These are phyloP conservation scores for Loxodes magnus DNA, from an alignment of 73 alveolate species.

Conservation along the genomic window DNA sequence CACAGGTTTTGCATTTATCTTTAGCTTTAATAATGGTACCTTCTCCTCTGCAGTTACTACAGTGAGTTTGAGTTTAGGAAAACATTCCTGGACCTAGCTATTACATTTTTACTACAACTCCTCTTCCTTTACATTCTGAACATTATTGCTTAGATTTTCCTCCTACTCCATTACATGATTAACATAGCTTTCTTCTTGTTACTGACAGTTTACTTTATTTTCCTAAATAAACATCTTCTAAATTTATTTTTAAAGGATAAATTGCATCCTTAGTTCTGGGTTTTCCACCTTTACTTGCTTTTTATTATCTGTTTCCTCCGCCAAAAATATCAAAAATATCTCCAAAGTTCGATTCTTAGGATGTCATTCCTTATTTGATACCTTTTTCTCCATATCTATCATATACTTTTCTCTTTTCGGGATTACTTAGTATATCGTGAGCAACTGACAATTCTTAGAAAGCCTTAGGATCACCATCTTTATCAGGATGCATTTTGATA, in stretches of 20 bases:
- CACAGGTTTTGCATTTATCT: slow-evolving; percentile 77
- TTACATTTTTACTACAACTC: slow-evolving; percentile 38
- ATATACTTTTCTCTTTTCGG: slow-evolving; percentile 86
- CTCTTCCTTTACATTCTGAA: slow-evolving; percentile 82
- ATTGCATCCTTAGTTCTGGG: slow-evolving; percentile 65
- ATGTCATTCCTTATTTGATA: slow-evolving; percentile 73
- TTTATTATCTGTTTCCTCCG: neutral
- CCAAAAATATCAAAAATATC: slow-evolving; percentile 49
- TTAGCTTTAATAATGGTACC: slow-evolving; percentile 59
- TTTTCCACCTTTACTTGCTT: slow-evolving; percentile 59
- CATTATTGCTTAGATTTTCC: slow-evolving; percentile 71
- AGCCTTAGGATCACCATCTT: slow-evolving; percentile 85
- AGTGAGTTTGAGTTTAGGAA: slow-evolving; percentile 48
- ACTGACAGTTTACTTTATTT: slow-evolving; percentile 64
- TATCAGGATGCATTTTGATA: slow-evolving; percentile 91
- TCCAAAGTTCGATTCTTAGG: slow-evolving; percentile 51
- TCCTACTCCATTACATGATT: slow-evolving; percentile 73
- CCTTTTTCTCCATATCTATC: slow-evolving; percentile 97
- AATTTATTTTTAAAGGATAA: slow-evolving; percentile 53
- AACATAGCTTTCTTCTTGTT: slow-evolving; percentile 69
- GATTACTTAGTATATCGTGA: slow-evolving; percentile 76
- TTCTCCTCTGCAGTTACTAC: slow-evolving; percentile 83
- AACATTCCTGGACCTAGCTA: slow-evolving; percentile 68
- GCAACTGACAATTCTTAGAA: slow-evolving; percentile 86
- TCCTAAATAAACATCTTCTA: slow-evolving; percentile 86